Conservation (phyloP, 2,329 filamentous ascomycete genomes). For the Xylaria sp. region DNA sequence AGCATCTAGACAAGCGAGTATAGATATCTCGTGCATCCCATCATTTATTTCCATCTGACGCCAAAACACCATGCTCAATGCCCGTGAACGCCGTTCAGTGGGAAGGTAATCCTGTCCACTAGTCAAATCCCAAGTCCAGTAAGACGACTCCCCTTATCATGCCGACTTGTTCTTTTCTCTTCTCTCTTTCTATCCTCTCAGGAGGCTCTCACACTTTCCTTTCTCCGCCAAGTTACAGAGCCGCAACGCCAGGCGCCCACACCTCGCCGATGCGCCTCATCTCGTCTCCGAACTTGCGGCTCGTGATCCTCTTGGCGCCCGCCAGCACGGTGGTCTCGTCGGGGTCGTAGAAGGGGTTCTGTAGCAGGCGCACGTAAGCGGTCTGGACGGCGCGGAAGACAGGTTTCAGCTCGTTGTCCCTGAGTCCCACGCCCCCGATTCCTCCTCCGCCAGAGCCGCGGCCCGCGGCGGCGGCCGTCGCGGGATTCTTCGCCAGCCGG, state of each 20-base stretch:
- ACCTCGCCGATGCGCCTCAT: constrained; percentile 85
- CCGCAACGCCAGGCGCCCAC: constrained; percentile 80
- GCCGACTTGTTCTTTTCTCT: too few species aligned
- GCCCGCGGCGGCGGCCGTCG: constrained; percentile 4
- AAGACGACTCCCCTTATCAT: not conserved
- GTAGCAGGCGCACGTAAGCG: constrained; percentile 87
- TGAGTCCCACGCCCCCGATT: constrained; percentile 69
- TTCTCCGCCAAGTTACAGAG: constrained; percentile 56
- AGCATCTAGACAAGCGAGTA: constrained; percentile 17
- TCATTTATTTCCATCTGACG: constrained; percentile 29
- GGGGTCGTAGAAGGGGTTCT: constrained; percentile 95
- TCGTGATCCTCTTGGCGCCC: constrained; percentile 77
- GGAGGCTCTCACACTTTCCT: not conserved
- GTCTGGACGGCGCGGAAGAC: constrained; percentile 92
- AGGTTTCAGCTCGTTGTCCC: constrained; percentile 87
- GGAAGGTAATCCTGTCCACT: not conserved
- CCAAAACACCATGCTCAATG: constrained; percentile 43
- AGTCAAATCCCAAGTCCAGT: not conserved
- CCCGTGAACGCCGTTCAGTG: constrained; percentile 23
- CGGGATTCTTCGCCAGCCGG: constrained; percentile 53
- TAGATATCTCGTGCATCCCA: constrained; percentile 3
- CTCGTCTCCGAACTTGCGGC: constrained; percentile 81
- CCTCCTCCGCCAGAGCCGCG: constrained; percentile 37
- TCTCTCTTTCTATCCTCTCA: not conserved
- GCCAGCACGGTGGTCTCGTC: constrained; percentile 76